Conservation (phyloP, 169 alveolate genomes). For the Cyclospora cayetanensis region DNA sequence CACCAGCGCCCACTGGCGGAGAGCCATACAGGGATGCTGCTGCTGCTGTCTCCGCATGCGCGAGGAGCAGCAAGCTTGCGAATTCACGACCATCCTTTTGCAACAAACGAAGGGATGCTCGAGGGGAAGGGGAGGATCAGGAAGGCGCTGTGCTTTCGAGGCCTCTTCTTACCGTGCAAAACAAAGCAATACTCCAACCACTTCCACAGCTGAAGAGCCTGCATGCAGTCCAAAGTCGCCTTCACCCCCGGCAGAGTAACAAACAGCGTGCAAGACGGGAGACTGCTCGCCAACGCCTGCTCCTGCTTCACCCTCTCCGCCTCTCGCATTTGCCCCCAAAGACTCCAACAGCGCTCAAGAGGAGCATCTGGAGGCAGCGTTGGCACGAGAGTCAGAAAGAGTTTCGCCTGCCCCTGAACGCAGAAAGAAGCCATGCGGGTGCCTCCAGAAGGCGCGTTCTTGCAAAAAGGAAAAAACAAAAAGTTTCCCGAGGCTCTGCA, state of each 20-base stretch:
- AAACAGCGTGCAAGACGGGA: conserved; percentile 32
- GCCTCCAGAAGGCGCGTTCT: background rate
- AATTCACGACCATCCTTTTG: background rate
- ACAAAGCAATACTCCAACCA: conserved; percentile 61
- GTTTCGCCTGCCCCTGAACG: conserved; percentile 33
- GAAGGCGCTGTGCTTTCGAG: too few relatives aligned
- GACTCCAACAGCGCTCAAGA: conserved; percentile 54
- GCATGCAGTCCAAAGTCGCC: background rate
- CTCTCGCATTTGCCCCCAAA: conserved; percentile 29
- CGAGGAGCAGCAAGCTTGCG: background rate
- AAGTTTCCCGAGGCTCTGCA: too few relatives aligned
- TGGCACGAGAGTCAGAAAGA: conserved; percentile 49
- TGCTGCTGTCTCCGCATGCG: too few relatives aligned
- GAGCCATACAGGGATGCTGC: too few relatives aligned
- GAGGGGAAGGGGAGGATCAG: too few relatives aligned
- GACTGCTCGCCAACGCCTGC: background rate
- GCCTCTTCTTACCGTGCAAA: conserved; percentile 29
- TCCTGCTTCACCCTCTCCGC: background rate
- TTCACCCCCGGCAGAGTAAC: background rate
- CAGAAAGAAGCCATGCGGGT: background rate
- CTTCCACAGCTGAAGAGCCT: conserved; percentile 54
- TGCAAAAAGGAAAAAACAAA: background rate
- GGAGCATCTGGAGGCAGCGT: conserved; percentile 36
- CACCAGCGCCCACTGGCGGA: too few relatives aligned
- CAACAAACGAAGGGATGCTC: too few relatives aligned